Evolutionary conservation across 2,329 filamentous ascomycete species (phyloP).

Genomic region (Diaporthe vaccinii): DNA sequence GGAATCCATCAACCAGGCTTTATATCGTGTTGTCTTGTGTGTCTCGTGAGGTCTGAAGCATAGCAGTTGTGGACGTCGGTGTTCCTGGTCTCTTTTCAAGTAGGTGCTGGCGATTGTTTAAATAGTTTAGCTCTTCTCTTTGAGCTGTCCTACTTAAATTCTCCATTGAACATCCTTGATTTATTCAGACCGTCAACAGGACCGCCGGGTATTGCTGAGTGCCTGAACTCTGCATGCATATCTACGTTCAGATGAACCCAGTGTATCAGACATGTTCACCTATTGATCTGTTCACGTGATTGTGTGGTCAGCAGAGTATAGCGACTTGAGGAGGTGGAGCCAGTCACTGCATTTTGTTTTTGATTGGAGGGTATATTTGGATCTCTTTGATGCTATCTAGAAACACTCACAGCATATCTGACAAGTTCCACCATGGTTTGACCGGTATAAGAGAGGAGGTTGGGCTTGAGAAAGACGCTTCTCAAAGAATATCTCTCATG

Average conservation of each 20-base stretch:
- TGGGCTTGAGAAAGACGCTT: neutral
- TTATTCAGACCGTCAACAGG: neutral
- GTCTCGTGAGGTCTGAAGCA: neutral
- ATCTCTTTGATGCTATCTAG: neutral
- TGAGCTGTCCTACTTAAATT: neutral
- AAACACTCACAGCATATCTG: neutral
- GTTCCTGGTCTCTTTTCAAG: neutral
- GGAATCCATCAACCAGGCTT: neutral
- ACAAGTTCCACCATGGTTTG: neutral
- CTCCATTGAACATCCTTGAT: neutral
- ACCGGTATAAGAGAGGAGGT: too few relatives aligned
- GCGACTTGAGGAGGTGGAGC: neutral
- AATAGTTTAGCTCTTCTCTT: neutral
- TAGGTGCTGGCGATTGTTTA: neutral
- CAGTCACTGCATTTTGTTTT: neutral
- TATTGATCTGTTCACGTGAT: too few relatives aligned
- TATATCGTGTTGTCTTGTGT: neutral
- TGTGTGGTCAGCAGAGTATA: neutral
- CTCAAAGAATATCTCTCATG: neutral
- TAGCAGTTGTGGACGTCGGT: neutral
- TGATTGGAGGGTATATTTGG: neutral
- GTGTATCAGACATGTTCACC: neutral
- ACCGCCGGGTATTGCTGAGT: accelerated
- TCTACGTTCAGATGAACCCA: neutral
- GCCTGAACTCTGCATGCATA: neutral